Base-by-base conservation (phyloP, 306 rosid genomes). In the Vachellia collinsii region DNA sequence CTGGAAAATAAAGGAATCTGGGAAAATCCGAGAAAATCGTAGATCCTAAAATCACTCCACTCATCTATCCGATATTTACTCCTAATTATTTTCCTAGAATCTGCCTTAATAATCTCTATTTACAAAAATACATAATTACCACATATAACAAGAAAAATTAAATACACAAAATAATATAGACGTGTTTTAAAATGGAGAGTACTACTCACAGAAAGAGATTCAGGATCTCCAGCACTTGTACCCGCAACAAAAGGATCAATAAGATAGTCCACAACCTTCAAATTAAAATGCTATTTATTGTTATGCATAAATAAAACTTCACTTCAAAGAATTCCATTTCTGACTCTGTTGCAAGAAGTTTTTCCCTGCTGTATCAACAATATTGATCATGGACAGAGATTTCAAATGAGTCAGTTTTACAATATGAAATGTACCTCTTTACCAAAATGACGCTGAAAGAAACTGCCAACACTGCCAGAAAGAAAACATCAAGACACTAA, bases 361-460 rank as follows among this genome's bases (percentile, higher is more conserved):
- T 69, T 64, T 41, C 43, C 19, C 37, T 78, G 64, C 78, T 34
- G 46, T 7, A 29, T 72, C 77, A 78, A 69, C 72, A 81, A 37
- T 50, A 22, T 63, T 38, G 77, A 50, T 65, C 72, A 74, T 74
- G 38, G 43, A 36, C 7, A 70, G 74, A 82, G 38, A 70, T 47
- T 61, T 11, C 62, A 43, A 74, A 65, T 4, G 34, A 67, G 59
- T 70, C 74, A 38, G 61, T 59, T 65, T 50, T n/a, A 61, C 63
- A 70, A 43, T 58, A 66, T 76, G 63, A 72, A 64, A 13, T 37
- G 13, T 89, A 94, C 99, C 97, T 94, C 99, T 88, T 87, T 85
- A 70, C 97, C 99, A 89, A 94, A 94, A 87, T 94, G 99, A 72
- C 97, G 97, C 78, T 90, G 85, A 85, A 93, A 94, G 90, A 94